Conservation (phyloP, 2,329 filamentous ascomycete genomes). For the Ceratocystis harringtonii region DNA sequence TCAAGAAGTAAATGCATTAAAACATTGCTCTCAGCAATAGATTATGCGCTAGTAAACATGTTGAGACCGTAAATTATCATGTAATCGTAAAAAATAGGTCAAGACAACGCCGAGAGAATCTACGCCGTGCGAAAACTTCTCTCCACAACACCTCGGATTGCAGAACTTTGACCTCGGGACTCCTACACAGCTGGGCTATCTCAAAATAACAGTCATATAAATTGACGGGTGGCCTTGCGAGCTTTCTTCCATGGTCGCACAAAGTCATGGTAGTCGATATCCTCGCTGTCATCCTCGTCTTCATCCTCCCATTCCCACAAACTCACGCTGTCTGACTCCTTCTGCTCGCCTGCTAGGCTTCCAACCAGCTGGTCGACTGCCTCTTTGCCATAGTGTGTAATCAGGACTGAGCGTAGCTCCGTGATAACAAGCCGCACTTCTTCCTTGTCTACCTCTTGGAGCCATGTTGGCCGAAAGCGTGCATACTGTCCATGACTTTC, state of each 20-base stretch:
- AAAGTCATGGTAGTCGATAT: slow-evolving; percentile 17
- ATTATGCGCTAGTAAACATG: background rate
- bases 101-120: slow-evolving; percentile 5
- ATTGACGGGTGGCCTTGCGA: slow-evolving; percentile 3
- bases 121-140: background rate
- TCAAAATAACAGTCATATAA: background rate
- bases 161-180: background rate
- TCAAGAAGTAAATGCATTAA: background rate
- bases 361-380: slow-evolving; percentile 6
- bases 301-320: slow-evolving; percentile 16
- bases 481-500: background rate
- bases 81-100: background rate
- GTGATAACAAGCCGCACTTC: slow-evolving; percentile 2
- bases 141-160: background rate
- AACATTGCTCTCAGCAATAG: background rate
- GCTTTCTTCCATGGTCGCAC: slow-evolving; percentile 17
- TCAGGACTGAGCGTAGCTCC: slow-evolving; percentile 7
- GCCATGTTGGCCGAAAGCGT: slow-evolving; percentile 13
- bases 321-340: slow-evolving; percentile 10
- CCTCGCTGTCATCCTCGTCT: slow-evolving; percentile 13
- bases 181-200: background rate
- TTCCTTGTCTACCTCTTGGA: slow-evolving; percentile 1
- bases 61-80: slow-evolving; percentile 4
- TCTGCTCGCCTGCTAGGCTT: background rate
- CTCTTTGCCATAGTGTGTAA: slow-evolving; percentile 15